Evolutionary conservation across 345 rosid genomes (phyloP), one percentile per base, ranked within the genome.

Genomic region (Garcia nutans): DNA sequence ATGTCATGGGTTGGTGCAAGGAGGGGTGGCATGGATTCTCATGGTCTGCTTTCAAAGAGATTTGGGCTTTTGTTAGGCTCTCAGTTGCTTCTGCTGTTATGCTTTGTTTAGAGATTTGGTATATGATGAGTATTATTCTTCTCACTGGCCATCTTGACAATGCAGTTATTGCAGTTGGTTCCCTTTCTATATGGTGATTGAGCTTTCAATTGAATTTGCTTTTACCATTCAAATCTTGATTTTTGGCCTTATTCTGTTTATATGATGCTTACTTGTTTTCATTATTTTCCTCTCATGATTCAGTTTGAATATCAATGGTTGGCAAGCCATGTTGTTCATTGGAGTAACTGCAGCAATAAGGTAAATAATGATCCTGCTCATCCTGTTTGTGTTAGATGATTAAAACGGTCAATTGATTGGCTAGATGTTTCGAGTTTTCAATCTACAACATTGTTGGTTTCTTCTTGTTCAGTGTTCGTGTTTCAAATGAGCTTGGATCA

Each of bases 81-180:
- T 94, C 96, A 5, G 70, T 89, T 62, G 93, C 93, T 19, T 94
- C 96, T 0, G 97, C 93, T 61, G 86, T 92, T 26, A 94, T 94
- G 96, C 92, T 90, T 54, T 94, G 97, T 82, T 81, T 93, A 31
- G 97, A 93, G 77, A 2, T 93, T 41, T 92, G 96, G 97, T 92
- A 93, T 73, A 88, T 92, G 91, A 92, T 87, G 96, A 90, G 94
- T 64, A 83, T 91, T 70, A 86, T 84, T 45, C 78, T 93, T 65
- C 95, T 91, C 47, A 86, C 93, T 8, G 93, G 96, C 20, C 93
- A 79, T 56, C 97, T 93, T 61, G 79, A 84, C 49, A 85, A 89
- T 61, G 96, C 94, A 2, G 90, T 90, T n/a, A 66, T 87, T 56
- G 91, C 93, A 0, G 94, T 92, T 62, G 96, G 85, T 33, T 87